Base-by-base conservation (phyloP, 1,139 yeast genomes). In the Taiozyma sp. region DNA sequence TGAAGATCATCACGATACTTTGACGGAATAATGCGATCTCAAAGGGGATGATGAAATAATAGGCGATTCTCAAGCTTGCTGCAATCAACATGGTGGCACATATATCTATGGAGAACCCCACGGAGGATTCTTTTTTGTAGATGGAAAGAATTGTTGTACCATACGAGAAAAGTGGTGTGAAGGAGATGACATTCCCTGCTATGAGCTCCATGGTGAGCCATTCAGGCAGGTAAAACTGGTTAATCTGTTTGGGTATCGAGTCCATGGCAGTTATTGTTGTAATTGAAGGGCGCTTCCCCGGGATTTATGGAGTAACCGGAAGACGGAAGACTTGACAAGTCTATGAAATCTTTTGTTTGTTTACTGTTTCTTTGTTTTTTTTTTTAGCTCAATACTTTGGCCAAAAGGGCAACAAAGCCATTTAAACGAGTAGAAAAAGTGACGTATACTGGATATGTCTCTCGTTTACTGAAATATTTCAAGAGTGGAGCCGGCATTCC, bases 71-170 rank as follows among this genome's bases (percentile, higher is more conserved):
- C 44, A 90, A 70, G 6, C 84, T 80, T 46, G 90, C 80, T 1
- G 96, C 87, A 60, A 89, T 75, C 54, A 91, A 68, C 96, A 91
- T 90, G 12, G 96, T 88, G 16, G 92, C 93, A 69, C 97, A 91
- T 14, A 91, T 87, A 67, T 91, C 97, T 24, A 90, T 74, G 8
- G 95, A 84, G 65, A 90, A 90, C 30, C 97, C 97, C 36, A 79
- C 75, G 2, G 93, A 80, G 1, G 91, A 78, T 63, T 81, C 73
- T 44, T 80, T 78, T 48, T 76, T 72, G 59, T 82, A 77, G 16
- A 91, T 89, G 55, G 87, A 77, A 51, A 81, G 72, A 43, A 91
- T 80, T 0, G 97, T 89, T 27, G 95, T 81, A 2, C 96, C 96
- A 63, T 91, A 91, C 8, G 96, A 87, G 54, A 90, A 79, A 44